These are phyloP conservation scores for Pseudonitzschia multistriata DNA, from an alignment of 108 stramenopile species.

Conservation along the genomic window DNA sequence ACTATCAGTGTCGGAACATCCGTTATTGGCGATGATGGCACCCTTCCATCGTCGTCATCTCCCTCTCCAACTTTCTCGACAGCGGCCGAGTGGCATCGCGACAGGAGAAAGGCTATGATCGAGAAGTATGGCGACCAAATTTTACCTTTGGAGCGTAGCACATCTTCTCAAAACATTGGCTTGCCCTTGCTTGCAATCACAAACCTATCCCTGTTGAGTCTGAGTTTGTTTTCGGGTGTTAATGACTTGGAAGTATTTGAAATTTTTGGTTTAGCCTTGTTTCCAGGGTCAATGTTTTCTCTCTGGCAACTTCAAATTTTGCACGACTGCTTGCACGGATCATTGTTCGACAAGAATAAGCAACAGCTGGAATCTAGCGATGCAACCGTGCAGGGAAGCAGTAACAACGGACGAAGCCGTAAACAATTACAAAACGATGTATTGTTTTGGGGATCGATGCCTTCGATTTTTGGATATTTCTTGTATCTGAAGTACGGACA, in stretches of 20 bases:
- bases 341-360: slow-evolving; percentile 40
- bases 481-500: slow-evolving; percentile 76
- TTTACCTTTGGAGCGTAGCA: slow-evolving; percentile 41
- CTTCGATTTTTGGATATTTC: slow-evolving; percentile 75
- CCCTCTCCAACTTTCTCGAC: slow-evolving; percentile 10
- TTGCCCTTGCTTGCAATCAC: slow-evolving; percentile 50
- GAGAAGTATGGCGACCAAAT: slow-evolving; percentile 57
- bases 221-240: slow-evolving; percentile 43
- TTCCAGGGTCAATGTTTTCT: slow-evolving; percentile 68
- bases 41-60: slow-evolving; percentile 20
- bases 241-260: slow-evolving; percentile 1
- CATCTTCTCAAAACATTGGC: slow-evolving; percentile 51
- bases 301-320: slow-evolving; percentile 78
- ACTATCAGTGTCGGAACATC: not conserved
- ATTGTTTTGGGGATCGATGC: slow-evolving; percentile 69
- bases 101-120: slow-evolving; percentile 64
- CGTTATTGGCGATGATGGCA: not conserved
- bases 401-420: not conserved
- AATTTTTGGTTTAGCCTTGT: slow-evolving; percentile 41
- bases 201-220: slow-evolving; percentile 44
- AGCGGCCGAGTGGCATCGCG: slow-evolving; percentile 69
- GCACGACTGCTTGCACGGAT: slow-evolving; percentile 67
- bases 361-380: not conserved
- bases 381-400: not conserved
- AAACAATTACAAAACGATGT: slow-evolving; percentile 51